Evolutionary conservation across 257 asterid species (phyloP).

Genomic region (Nemophila menziesii): DNA sequence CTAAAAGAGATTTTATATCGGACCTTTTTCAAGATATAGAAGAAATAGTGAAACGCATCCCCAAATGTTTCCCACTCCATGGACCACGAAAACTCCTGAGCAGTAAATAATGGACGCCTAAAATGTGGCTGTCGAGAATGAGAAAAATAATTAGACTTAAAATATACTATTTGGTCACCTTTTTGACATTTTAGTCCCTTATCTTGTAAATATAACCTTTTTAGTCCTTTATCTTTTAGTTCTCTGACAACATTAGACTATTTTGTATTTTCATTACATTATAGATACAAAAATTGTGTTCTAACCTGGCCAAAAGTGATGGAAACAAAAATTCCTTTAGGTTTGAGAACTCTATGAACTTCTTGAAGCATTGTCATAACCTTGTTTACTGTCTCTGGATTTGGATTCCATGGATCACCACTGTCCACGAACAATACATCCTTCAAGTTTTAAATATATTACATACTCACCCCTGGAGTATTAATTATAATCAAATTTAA

Average conservation of each 20-base stretch:
- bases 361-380: slow-evolving; percentile 81
- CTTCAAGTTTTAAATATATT: slow-evolving; percentile 30
- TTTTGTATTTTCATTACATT: no score
- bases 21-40: slow-evolving; percentile 84
- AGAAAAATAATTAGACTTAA: slow-evolving; percentile 2
- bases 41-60: slow-evolving; percentile 83
- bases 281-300: no score
- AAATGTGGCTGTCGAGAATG: slow-evolving; percentile 63
- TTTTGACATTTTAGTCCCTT: no score
- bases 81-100: slow-evolving; percentile 75
- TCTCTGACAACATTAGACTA: no score
- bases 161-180: no score
- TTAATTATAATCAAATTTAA: slow-evolving; percentile 1
- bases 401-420: slow-evolving; percentile 98
- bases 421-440: slow-evolving; percentile 94
- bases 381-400: slow-evolving; percentile 47
- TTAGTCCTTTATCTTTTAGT: no score
- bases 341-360: slow-evolving; percentile 75
- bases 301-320: slow-evolving; percentile 87
- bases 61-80: slow-evolving; percentile 82
- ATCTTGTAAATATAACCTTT: no score
- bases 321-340: slow-evolving; percentile 69
- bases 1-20: background rate
- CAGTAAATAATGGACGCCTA: slow-evolving; percentile 65
- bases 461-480: slow-evolving; percentile 3